Evolutionary conservation across 2,329 filamentous ascomycete species (phyloP), one percentile per base, ranked within the genome.

Genomic region (Huntiella abstrusa): DNA sequence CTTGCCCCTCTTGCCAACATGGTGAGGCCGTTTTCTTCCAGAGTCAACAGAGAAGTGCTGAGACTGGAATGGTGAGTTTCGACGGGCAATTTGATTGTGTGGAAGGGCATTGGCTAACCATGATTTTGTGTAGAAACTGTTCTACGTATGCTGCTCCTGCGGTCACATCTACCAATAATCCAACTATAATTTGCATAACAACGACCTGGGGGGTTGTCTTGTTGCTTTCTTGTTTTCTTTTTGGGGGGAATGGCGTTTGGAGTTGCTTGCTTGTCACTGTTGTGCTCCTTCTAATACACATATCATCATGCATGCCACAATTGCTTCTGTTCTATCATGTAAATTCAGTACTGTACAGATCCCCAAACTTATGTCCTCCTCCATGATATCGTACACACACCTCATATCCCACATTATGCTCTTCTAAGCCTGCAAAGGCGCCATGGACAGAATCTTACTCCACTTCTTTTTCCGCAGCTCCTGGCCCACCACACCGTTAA

Each of bases 1-100:
- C 73, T 51, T 98, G 91, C 66, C 85, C 86, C 45, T 73, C 70
- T 55, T 98, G 92, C 69, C 72, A 74, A 54, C 82, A 91, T 62
- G 76, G 77, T 55, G 87, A 96, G 65, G 86, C 87, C 40, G 92
- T 98, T 50, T 98, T 94, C 67, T 98, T 98, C 69, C 91, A 98
- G 67, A 95, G 87, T 51, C 91, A 98, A 61, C 87, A 96, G 68
- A 82, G 91, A 64, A 94, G 82, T 55, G 84, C 85, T 42, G 87
- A 96, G 63, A 98, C 91, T 39, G 91, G 91, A 67, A 98, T 98
- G 91, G 91, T 96, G 64, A 70, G 82, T 57, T 28, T 11, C 10
- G n/a, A 5, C 17, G 34, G 6, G 4, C 15, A 12, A 12, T 22
- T n/a, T 17, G 33, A n/a, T 10, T 11, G 15, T 33, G 5, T 16